Evolutionary conservation across 768 basidiomycete species (phyloP).

Genomic region (Pulveroboletus ravenelii): DNA sequence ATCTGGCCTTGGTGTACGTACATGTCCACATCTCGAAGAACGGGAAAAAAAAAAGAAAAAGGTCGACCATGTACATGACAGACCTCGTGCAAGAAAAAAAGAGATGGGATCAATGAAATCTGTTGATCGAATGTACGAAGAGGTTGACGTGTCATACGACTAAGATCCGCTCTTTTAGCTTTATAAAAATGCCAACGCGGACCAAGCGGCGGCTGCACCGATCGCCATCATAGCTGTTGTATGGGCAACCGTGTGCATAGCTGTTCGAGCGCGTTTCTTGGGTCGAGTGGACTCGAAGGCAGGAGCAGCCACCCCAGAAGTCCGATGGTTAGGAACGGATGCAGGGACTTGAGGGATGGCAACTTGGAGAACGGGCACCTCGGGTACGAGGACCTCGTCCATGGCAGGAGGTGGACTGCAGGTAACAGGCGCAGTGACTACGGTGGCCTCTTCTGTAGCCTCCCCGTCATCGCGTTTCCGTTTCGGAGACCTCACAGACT

Average conservation of each 20-base stretch:
- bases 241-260: conserved; percentile 39
- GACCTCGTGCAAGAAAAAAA: background rate
- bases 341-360: conserved; percentile 1
- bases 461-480: conserved; percentile 55
- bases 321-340: background rate
- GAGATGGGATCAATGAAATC: background rate
- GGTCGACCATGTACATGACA: background rate
- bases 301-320: background rate
- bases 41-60: background rate
- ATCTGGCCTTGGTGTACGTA: background rate
- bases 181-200: conserved; percentile 63
- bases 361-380: conserved; percentile 5
- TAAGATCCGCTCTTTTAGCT: background rate
- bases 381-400: background rate
- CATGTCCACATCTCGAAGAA: background rate
- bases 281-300: conserved; percentile 21
- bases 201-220: conserved; percentile 71
- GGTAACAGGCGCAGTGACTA: background rate
- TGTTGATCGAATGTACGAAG: background rate
- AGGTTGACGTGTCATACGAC: background rate
- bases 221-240: conserved; percentile 61
- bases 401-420: background rate
- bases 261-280: conserved; percentile 44
- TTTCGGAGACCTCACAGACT: conserved; percentile 45
- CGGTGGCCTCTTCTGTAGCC: conserved; percentile 11